Conservation (phyloP, 1,284 basidiomycete species). For the Somion occarium region DNA sequence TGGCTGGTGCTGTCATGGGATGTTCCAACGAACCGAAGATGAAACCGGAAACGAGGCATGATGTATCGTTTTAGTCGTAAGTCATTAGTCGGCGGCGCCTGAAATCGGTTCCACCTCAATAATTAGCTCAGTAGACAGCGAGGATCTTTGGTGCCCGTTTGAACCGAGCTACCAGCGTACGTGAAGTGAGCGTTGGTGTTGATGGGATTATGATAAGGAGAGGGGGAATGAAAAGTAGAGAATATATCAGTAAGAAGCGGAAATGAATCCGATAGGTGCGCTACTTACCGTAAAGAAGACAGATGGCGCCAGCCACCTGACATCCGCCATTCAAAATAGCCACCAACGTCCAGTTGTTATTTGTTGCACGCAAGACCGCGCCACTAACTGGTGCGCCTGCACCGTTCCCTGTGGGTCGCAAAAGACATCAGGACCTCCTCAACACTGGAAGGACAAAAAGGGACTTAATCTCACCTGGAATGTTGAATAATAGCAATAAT, state of each 20-base stretch:
- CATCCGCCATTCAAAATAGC: conserved; percentile 21
- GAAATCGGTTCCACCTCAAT: too few species aligned
- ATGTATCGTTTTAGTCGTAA: too few species aligned
- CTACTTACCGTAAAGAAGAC: conserved; percentile 21
- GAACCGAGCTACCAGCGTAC: conserved; percentile 14
- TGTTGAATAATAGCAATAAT: conserved; percentile 23
- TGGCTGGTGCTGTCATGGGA: too few species aligned
- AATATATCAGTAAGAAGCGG: too few species aligned
- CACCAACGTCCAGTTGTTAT: conserved; percentile 20
- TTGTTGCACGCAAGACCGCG: conserved; percentile 19
- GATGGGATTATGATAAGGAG: too few species aligned
- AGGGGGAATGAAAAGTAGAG: too few species aligned
- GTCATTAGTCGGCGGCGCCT: too few species aligned
- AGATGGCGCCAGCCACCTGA: conserved; percentile 19
- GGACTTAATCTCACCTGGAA: conserved; percentile 16
- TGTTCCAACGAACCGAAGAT: too few species aligned
- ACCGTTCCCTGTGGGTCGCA: conserved; percentile 15
- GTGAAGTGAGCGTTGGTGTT: too few species aligned
- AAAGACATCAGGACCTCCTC: not conserved
- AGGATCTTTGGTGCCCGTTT: conserved; percentile 11
- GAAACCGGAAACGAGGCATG: too few species aligned
- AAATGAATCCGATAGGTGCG: too few species aligned
- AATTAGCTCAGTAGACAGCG: conserved; percentile 6
- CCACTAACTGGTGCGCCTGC: conserved; percentile 22
- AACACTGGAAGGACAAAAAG: too few species aligned